Conservation (phyloP, 768 basidiomycete genomes). For the Rhodotorula taiwanensis region DNA sequence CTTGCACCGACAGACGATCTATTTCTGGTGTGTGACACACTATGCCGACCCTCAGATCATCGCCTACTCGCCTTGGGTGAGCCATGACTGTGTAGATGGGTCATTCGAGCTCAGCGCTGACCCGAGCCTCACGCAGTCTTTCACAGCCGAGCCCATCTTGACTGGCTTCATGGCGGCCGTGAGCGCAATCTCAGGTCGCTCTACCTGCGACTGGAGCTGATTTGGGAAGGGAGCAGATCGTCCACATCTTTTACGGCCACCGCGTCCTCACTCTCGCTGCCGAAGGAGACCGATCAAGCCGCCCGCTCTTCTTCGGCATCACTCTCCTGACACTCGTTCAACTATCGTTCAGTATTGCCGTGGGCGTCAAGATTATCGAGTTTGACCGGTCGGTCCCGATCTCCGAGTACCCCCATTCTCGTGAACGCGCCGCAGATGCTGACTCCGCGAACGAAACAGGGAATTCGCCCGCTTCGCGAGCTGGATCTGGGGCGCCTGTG, state of each 20-base stretch:
- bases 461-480: slow-evolving; percentile 11
- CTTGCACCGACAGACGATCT: slow-evolving; percentile 3
- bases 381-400: slow-evolving; percentile 6
- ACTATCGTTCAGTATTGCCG: slow-evolving; percentile 7
- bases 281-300: not conserved
- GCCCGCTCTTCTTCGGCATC: not conserved
- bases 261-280: slow-evolving; percentile 12
- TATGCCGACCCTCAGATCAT: slow-evolving; percentile 10
- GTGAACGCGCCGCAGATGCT: not conserved
- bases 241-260: slow-evolving; percentile 10
- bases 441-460: not conserved
- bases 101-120: too few species aligned
- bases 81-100: too few species aligned
- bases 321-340: slow-evolving; percentile 1
- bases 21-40: slow-evolving; percentile 9
- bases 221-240: not conserved
- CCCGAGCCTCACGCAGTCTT: not conserved
- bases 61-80: slow-evolving; percentile 17
- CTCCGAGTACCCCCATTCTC: not conserved
- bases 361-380: slow-evolving; percentile 16
- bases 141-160: slow-evolving; percentile 19
- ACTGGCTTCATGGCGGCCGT: slow-evolving; percentile 5
- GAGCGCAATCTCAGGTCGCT: not conserved
- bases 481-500: slow-evolving; percentile 21
- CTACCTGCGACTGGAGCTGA: not conserved